A percentile compares a stretch with the other conserved stretches of the same genome.
These are phyloP conservation scores for Dryas octopetala DNA, from an alignment of 306 rosid genomes.

Conservation along the genomic window DNA sequence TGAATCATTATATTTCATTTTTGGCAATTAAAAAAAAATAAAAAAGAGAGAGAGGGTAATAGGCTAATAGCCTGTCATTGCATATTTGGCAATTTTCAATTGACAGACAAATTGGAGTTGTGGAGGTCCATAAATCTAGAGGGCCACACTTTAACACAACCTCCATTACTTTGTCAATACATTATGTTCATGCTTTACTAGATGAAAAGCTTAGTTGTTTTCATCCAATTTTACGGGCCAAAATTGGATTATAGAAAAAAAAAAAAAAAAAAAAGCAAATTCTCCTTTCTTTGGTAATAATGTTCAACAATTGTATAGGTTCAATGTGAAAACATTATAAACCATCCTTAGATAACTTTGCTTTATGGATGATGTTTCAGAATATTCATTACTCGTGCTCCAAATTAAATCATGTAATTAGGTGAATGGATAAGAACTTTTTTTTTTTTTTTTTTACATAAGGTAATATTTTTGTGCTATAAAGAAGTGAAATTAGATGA, in stretches of 20 bases:
- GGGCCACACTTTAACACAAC: neutral
- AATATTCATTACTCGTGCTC: neutral
- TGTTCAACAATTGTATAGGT: neutral
- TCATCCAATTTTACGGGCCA: neutral
- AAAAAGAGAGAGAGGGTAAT: conserved; percentile 20
- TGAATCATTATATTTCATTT: conserved; percentile 7
- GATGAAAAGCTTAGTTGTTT: neutral
- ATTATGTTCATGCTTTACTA: neutral
- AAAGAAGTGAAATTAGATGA: neutral
- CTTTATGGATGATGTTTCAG: neutral
- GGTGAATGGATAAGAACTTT: neutral
- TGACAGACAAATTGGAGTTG: conserved; percentile 16
- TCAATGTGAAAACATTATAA: neutral
- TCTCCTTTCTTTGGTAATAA: conserved; percentile 9
- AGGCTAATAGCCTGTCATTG: conserved; percentile 25
- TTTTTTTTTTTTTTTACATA: neutral
- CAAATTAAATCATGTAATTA: neutral
- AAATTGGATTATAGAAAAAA: neutral
- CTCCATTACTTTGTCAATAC: conserved; percentile 2
- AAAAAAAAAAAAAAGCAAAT: neutral
- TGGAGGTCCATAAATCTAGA: conserved; percentile 18
- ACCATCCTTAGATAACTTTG: neutral
- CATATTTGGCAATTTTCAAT: neutral
- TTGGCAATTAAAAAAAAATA: too few species aligned
- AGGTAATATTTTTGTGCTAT: neutral